phyloP scores from a whole-genome alignment of 257 asterid genomes.

The Osmanthus fragrans region DNA sequence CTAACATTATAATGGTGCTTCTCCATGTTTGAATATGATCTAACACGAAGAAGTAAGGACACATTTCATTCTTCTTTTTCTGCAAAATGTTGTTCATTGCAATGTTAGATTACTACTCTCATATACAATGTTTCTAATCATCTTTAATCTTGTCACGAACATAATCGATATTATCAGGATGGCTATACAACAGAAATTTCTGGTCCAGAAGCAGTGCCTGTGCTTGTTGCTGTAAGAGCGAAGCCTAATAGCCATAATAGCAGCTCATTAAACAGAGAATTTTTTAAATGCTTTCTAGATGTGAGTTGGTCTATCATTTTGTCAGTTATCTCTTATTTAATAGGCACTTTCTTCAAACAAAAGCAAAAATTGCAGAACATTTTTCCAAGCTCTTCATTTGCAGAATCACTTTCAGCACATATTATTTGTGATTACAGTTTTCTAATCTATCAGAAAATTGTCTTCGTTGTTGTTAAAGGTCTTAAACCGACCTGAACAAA shows the following conservation, averaged over 20 bases:
- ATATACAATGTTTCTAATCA: background rate
- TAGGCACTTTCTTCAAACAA: background rate
- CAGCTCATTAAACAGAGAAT: conserved; percentile 55
- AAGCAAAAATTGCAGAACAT: background rate
- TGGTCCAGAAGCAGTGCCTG: conserved; percentile 53
- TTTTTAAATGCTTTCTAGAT: conserved; percentile 60
- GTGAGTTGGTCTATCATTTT: conserved; percentile 38
- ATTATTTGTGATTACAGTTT: background rate
- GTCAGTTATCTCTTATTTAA: background rate
- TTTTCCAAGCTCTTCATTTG: background rate
- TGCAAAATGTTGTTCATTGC: background rate
- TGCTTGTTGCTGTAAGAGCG: conserved; percentile 81
- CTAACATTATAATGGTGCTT: background rate
- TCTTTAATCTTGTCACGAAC: background rate
- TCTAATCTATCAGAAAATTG: background rate
- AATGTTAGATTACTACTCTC: background rate
- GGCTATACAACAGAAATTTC: conserved; percentile 60
- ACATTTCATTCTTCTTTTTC: background rate
- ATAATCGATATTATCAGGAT: conserved; percentile 50
- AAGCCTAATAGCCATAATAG: conserved; percentile 52
- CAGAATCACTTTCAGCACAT: background rate
- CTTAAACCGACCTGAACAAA: conserved; percentile 48
- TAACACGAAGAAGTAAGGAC: background rate
- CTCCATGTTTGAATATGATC: background rate
- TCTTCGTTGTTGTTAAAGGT: conserved; percentile 45